Evolutionary conservation across 495 filamentous ascomycete species (phyloP).

Genomic region (Sporormia fimetaria): DNA sequence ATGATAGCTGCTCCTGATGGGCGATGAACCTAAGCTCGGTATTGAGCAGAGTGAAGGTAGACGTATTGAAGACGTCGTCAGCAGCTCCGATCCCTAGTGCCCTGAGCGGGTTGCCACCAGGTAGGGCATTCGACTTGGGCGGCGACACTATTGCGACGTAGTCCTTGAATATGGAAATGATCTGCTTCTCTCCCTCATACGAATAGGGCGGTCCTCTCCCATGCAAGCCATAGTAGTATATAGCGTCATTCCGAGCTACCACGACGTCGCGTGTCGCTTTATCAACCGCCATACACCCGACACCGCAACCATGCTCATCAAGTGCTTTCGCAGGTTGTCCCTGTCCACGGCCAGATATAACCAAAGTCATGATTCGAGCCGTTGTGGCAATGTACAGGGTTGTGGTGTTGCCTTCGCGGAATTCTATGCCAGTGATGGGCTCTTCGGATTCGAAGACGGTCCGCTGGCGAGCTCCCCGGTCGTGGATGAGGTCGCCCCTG

Average conservation of each 20-base stretch:
- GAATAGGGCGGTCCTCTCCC: conserved; percentile 78
- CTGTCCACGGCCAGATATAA: conserved; percentile 76
- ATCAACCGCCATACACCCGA: conserved; percentile 88
- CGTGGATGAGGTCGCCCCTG: conserved; percentile 87
- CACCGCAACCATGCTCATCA: conserved; percentile 77
- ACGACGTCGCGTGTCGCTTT: conserved; percentile 69
- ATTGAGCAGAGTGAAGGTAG: conserved; percentile 79
- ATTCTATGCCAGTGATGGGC: conserved; percentile 81
- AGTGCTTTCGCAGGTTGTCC: conserved; percentile 78
- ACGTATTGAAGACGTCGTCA: conserved; percentile 67
- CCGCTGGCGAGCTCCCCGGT: conserved; percentile 88
- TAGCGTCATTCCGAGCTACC: conserved; percentile 83
- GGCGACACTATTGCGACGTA: conserved; percentile 86
- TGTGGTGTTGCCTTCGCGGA: conserved; percentile 54
- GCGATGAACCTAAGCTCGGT: conserved; percentile 84
- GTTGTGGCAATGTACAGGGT: conserved; percentile 89
- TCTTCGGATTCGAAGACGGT: conserved; percentile 96
- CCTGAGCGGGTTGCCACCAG: conserved; percentile 42
- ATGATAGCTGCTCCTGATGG: conserved; percentile 71
- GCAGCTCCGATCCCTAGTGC: conserved; percentile 52
- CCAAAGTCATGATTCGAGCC: conserved; percentile 71
- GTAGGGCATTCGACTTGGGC: conserved; percentile 46
- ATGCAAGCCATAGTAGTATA: conserved; percentile 81
- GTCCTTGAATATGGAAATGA: conserved; percentile 68
- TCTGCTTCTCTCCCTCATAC: conserved; percentile 80